phyloP scores from a whole-genome alignment of 129 eudicot genomes.

The Cynara cardunculus region DNA sequence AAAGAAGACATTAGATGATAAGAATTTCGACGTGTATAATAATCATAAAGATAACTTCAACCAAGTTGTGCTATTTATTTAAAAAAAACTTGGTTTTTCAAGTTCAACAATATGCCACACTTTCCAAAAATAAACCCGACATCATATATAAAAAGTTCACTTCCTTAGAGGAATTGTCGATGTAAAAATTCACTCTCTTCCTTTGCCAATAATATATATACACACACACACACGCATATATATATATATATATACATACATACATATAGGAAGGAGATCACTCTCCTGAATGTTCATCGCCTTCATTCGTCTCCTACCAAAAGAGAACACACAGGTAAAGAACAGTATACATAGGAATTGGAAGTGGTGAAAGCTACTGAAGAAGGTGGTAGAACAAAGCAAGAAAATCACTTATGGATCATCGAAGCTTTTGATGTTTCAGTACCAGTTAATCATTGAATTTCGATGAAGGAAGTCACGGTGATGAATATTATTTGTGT shows the following conservation, averaged over 20 bases:
- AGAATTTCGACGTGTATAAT: background rate
- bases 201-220: no score
- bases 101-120: background rate
- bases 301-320: background rate
- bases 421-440: background rate
- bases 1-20: background rate
- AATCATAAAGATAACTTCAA: background rate
- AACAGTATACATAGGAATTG: no score
- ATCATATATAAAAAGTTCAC: no score
- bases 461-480: no score
- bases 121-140: background rate
- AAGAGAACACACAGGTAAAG: background rate
- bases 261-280: no score
- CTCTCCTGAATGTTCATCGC: background rate
- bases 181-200: no score
- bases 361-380: slow-evolving; percentile 43
- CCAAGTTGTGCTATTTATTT: background rate
- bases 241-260: no score
- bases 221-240: no score
- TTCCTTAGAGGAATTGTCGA: no score
- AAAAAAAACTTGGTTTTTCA: background rate
- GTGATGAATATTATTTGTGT: no score
- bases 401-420: background rate
- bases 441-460: no score
- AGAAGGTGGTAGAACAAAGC: slow-evolving; percentile 32